Conservation (phyloP, 2,329 filamentous ascomycete species). For the Ophiostoma sp. region DNA sequence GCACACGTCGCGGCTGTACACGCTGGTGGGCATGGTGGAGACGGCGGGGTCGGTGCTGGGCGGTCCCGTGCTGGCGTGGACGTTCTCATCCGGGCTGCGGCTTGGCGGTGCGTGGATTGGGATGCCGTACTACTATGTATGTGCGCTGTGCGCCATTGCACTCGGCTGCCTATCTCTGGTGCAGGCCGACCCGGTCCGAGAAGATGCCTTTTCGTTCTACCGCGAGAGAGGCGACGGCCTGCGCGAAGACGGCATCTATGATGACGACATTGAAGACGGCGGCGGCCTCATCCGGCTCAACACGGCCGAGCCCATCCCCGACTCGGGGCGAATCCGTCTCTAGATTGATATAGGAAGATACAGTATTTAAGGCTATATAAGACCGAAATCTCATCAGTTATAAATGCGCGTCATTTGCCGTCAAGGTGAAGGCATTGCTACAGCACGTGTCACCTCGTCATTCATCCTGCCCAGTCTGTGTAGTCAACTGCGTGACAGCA, state of each 20-base stretch:
- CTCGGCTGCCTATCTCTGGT: neutral
- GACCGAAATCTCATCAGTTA: no score
- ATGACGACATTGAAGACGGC: neutral
- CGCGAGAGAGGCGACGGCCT: neutral
- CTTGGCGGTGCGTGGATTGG: slow-evolving; percentile 30
- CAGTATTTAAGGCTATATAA: neutral
- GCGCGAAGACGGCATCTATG: neutral
- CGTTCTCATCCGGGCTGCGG: slow-evolving; percentile 30
- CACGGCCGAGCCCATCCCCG: neutral
- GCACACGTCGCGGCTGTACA: slow-evolving; percentile 31
- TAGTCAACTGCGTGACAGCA: neutral
- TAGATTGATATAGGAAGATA: neutral
- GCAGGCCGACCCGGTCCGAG: neutral
- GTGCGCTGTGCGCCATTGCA: slow-evolving; percentile 20
- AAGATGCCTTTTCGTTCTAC: neutral
- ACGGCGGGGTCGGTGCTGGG: slow-evolving; percentile 29
- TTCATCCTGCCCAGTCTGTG: neutral
- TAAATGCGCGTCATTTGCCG: no score
- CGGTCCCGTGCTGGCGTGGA: slow-evolving; percentile 31
- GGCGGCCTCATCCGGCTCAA: neutral
- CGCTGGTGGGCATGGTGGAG: slow-evolving; percentile 32
- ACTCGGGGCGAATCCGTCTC: neutral
- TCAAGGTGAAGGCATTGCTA: neutral
- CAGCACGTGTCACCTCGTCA: neutral
- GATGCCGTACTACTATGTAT: slow-evolving; percentile 29